These are phyloP conservation scores for Bruguiera gymnorhiza DNA, from an alignment of 345 rosid species.

Conservation along the genomic window DNA sequence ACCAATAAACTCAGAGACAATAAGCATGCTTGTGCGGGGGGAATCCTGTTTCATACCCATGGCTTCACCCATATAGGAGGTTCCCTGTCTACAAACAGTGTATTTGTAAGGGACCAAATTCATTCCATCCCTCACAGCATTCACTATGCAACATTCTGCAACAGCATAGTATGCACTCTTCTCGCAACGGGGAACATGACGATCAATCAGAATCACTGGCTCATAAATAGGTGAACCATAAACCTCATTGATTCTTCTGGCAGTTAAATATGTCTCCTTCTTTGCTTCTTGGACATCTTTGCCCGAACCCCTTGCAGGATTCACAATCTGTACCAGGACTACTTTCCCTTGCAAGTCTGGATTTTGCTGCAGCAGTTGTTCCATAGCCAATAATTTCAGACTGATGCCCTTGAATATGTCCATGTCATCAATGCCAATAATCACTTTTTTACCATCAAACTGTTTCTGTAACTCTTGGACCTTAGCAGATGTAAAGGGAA, in stretches of 20 bases:
- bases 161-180: constrained; percentile 77
- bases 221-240: constrained; percentile 56
- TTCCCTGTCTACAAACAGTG: constrained; percentile 74
- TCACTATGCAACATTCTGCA: constrained; percentile 78
- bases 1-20: constrained; percentile 78
- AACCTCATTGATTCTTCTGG: constrained; percentile 54
- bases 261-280: constrained; percentile 55
- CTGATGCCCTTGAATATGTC: constrained; percentile 85
- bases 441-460: constrained; percentile 58
- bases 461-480: constrained; percentile 55
- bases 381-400: constrained; percentile 65
- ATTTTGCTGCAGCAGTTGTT: constrained; percentile 59
- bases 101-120: constrained; percentile 78
- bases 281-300: constrained; percentile 76
- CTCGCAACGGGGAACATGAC: constrained; percentile 64
- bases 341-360: constrained; percentile 54
- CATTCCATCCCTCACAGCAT: constrained; percentile 88
- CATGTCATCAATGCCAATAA: constrained; percentile 82
- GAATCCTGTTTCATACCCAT: constrained; percentile 36
- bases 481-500: constrained; percentile 53
- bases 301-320: constrained; percentile 71
- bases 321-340: constrained; percentile 73
- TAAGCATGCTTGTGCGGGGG: constrained; percentile 70
- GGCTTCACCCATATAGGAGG: constrained; percentile 54
- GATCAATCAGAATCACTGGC: constrained; percentile 71